phyloP scores from a whole-genome alignment of 1,139 yeast species.

The Saccharomyces pastorianus region DNA sequence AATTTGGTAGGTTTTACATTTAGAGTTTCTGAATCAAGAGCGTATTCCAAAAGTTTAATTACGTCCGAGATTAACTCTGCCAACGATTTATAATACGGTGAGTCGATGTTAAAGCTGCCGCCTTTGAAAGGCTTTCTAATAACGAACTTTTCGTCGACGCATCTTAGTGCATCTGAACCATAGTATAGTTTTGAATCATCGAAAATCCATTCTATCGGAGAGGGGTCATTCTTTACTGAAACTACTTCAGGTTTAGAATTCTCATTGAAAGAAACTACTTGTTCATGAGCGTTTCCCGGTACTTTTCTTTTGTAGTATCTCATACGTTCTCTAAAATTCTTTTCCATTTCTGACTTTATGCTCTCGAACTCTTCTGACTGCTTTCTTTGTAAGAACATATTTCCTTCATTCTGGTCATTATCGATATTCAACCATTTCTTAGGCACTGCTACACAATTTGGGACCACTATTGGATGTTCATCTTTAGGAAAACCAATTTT shows the following conservation, averaged over 20 bases:
- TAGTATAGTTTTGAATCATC: slow-evolving; percentile 35
- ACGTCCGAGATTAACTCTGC: slow-evolving; percentile 75
- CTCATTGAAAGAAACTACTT: slow-evolving; percentile 68
- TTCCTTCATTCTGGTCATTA: slow-evolving; percentile 20
- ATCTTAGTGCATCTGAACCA: slow-evolving; percentile 62
- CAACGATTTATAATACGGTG: slow-evolving; percentile 48
- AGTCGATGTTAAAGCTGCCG: slow-evolving; percentile 59
- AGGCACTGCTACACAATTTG: slow-evolving; percentile 70
- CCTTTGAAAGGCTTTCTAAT: slow-evolving; percentile 59
- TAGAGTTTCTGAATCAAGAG: slow-evolving; percentile 32
- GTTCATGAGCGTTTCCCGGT: slow-evolving; percentile 76
- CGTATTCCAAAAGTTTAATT: slow-evolving; percentile 34
- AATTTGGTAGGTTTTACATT: slow-evolving; percentile 40
- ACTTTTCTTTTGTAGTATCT: slow-evolving; percentile 80
- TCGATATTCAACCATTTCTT: slow-evolving; percentile 13
- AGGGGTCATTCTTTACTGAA: slow-evolving; percentile 74
- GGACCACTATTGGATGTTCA: slow-evolving; percentile 64
- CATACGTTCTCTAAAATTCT: slow-evolving; percentile 86
- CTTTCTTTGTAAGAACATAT: slow-evolving; percentile 17
- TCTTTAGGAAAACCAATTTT: slow-evolving; percentile 82
- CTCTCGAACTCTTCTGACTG: slow-evolving; percentile 39
- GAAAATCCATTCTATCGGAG: slow-evolving; percentile 59
- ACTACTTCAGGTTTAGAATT: slow-evolving; percentile 58
- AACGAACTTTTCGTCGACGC: slow-evolving; percentile 47
- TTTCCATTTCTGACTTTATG: slow-evolving; percentile 45